A percentile compares a stretch with the other conserved stretches of the same genome.
Conservation (phyloP, 371 early-diverging fungal genomes). For the Circinella minor region DNA sequence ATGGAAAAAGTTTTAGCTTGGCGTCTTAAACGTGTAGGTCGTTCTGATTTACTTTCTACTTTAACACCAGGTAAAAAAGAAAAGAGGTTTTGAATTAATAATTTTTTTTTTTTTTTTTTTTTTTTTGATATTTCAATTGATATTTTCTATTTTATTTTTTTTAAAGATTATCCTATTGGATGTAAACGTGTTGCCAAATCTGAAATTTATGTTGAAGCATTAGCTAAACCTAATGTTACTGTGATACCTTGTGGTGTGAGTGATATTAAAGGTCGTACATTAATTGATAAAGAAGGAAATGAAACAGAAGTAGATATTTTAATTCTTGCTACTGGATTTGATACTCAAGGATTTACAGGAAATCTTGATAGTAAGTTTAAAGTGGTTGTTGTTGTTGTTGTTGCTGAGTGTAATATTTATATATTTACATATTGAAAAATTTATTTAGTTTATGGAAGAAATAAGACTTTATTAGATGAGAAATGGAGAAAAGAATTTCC, state of each 20-base stretch:
- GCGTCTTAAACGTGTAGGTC: slow-evolving; percentile 24
- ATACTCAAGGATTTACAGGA: slow-evolving; percentile 42
- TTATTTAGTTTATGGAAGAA: slow-evolving; percentile 14
- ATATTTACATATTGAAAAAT: too few species aligned
- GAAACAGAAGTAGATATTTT: slow-evolving; percentile 54
- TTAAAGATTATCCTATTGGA: slow-evolving; percentile 21
- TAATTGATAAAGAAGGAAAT: slow-evolving; percentile 44
- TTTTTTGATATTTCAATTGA: too few species aligned
- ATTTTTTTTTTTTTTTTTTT: too few species aligned
- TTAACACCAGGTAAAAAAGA: slow-evolving; percentile 23
- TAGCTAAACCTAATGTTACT: slow-evolving; percentile 49
- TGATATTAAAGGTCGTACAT: slow-evolving; percentile 41
- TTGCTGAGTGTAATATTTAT: not conserved
- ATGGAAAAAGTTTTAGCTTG: slow-evolving; percentile 8
- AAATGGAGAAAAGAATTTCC: slow-evolving; percentile 22
- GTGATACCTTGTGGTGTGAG: slow-evolving; percentile 46
- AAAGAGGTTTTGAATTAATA: not conserved
- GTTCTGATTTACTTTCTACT: slow-evolving; percentile 26
- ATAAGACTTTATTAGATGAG: slow-evolving; percentile 11
- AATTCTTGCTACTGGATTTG: slow-evolving; percentile 70
- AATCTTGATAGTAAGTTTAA: slow-evolving; percentile 29
- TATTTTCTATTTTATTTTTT: too few species aligned
- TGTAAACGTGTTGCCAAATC: slow-evolving; percentile 57
- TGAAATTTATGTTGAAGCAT: slow-evolving; percentile 51
- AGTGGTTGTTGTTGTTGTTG: not conserved